A percentile compares a stretch with the other conserved stretches of the same genome.
Conservation (phyloP, 1,284 basidiomycete species). For the Papiliotrema nemorosa region DNA sequence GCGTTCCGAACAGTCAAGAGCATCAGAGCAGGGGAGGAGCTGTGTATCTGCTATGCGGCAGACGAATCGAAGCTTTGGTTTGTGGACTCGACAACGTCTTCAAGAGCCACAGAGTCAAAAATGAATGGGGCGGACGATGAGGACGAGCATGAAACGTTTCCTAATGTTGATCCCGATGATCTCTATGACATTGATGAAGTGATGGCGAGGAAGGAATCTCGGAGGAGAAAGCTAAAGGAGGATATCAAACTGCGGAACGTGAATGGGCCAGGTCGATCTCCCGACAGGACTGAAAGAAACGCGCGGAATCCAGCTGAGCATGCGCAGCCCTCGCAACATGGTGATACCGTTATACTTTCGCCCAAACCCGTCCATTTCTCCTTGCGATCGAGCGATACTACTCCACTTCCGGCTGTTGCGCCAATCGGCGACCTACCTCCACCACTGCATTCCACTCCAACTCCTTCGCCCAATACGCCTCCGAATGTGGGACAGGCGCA, state of each 20-base stretch:
- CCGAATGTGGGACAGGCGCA: constrained; percentile 13
- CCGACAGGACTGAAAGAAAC: too few relatives aligned
- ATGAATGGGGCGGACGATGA: neutral
- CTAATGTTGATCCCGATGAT: neutral
- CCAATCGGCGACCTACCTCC: constrained; percentile 20
- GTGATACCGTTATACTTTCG: neutral
- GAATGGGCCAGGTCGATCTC: neutral
- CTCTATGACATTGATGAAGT: neutral
- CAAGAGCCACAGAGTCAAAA: neutral
- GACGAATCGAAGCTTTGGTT: constrained; percentile 50
- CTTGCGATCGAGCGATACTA: constrained; percentile 2
- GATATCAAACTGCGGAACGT: neutral
- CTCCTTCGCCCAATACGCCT: constrained; percentile 8
- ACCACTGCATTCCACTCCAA: constrained; percentile 27
- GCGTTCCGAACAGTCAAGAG: constrained; percentile 31
- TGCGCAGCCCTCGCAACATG: too few relatives aligned
- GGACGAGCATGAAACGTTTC: constrained; percentile 1
- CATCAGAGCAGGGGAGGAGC: constrained; percentile 37
- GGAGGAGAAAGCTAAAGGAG: neutral
- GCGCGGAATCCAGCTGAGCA: too few relatives aligned
- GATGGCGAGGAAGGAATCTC: neutral
- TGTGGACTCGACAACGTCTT: neutral
- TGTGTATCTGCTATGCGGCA: constrained; percentile 46
- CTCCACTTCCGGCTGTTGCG: constrained; percentile 6
- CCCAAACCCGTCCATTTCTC: constrained; percentile 9